Base-by-base conservation (phyloP, 164 flowering plant genomes). In the Santalum album region DNA sequence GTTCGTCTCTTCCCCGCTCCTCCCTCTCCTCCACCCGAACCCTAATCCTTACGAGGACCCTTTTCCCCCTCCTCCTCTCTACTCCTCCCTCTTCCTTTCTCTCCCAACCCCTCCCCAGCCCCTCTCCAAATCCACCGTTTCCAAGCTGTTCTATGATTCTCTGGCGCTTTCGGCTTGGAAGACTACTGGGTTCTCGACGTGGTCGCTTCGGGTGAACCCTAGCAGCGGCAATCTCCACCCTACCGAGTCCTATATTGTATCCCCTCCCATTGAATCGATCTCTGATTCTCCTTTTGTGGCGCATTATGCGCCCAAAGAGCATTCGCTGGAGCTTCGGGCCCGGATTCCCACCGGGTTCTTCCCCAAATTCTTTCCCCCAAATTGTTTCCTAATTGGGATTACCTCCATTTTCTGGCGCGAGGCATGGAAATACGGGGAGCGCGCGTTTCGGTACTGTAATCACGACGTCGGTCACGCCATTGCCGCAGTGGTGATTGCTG, bases 201-300 rank as follows among this genome's bases (percentile, higher is more conserved):
- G 95, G 98, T 82, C 98, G 3, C 83, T 91, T 32, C 76, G 98
- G 25, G 98, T 88, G 0, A 88, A 91, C 69, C 98, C 98, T 26
- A 91, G 96, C 67, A 91, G 98, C 63, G 98, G 98, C 9, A 91
- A 91, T 64, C 70, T 91, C 32, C 98, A 91, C 64, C 98, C 98
- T 1, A 91, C 98, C 19, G 95, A 91, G 62, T 70, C 86, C 12
- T 86, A 91, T 51, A 38, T 91, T n/a, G 69, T 91, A 22, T 69
- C 84, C 15, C 87, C 92, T 0, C 66, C 86, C 0, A 65, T 90
- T 18, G 65, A 65, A 0, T 69, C 80, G 6, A 56, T 86, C 26
- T 78, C 73, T 6, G 61, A 63, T 7, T 72, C 76, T 12, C 51
- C 80, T 29, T 86, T 88, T 52, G 89, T 86, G 7, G 89, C 96